Percentiles rank a stretch among this genome's conserved stretches.
Conservation (phyloP, 75 land plant genomes). For the Picea glauca region DNA sequence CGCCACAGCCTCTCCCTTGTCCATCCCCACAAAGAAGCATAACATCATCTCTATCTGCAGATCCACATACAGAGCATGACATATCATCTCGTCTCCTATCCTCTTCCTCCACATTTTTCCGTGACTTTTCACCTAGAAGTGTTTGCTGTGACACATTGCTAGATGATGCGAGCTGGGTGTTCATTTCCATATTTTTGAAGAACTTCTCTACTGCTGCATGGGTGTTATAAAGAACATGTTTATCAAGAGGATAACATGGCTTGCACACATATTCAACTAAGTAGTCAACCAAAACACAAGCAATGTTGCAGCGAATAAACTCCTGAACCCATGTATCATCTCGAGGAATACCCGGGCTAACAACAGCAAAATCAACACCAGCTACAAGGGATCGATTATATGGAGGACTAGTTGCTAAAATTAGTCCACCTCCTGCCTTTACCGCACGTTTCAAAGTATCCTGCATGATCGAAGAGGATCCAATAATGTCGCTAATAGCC, state of each 20-base stretch:
- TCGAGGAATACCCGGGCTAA: constrained; percentile 60
- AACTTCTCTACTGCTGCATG: constrained; percentile 60
- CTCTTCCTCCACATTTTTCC: constrained; percentile 4
- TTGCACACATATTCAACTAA: constrained; percentile 87
- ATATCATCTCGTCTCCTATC: constrained; percentile 11
- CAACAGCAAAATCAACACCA: constrained; percentile 65
- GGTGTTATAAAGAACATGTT: constrained; percentile 64
- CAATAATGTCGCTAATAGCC: not conserved
- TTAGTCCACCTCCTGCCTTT: constrained; percentile 79
- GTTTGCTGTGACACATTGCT: constrained; percentile 26
- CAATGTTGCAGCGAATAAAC: constrained; percentile 63
- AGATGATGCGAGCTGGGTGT: not conserved
- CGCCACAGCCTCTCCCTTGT: constrained; percentile 66
- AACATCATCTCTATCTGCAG: constrained; percentile 57
- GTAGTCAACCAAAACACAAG: constrained; percentile 73
- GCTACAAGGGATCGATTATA: constrained; percentile 52
- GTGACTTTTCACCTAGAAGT: not conserved
- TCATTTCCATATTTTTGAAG: constrained; percentile 13
- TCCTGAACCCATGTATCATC: constrained; percentile 75
- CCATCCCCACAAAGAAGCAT: constrained; percentile 85
- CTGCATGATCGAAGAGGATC: constrained; percentile 21
- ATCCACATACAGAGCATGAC: constrained; percentile 63
- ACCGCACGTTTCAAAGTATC: constrained; percentile 83
- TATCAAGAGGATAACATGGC: constrained; percentile 63
- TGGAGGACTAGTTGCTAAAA: constrained; percentile 78